These are phyloP conservation scores for Salvia miltiorrhiza DNA, from an alignment of 257 asterid species.

Conservation along the genomic window DNA sequence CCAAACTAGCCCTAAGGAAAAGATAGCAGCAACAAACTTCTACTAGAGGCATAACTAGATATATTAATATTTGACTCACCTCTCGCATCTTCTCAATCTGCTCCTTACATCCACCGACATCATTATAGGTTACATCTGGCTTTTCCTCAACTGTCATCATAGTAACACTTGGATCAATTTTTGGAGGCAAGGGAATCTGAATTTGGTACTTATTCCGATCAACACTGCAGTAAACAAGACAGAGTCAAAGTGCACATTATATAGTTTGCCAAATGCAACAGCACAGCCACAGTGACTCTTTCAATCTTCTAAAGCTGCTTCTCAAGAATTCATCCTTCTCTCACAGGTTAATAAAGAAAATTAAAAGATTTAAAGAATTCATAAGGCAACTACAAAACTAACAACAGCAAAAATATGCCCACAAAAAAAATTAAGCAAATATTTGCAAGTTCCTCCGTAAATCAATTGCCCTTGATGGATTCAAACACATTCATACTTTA, in stretches of 20 bases:
- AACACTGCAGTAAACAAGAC: conserved; percentile 44
- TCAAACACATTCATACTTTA: neutral
- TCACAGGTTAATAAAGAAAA: neutral
- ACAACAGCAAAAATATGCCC: neutral
- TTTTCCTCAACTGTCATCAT: conserved; percentile 99
- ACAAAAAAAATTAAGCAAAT: neutral
- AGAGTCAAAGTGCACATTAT: conserved; percentile 18
- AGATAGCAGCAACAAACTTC: neutral
- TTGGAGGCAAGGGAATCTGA: conserved; percentile 97
- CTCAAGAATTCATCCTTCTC: neutral
- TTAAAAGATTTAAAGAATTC: neutral
- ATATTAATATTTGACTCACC: conserved; percentile 37
- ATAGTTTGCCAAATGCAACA: conserved; percentile 11
- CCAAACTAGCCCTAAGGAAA: neutral
- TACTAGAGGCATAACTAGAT: neutral
- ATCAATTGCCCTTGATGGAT: neutral
- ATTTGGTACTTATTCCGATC: conserved; percentile 95
- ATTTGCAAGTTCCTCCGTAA: neutral
- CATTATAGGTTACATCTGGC: conserved; percentile 95
- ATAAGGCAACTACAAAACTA: neutral
- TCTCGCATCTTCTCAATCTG: conserved; percentile 99
- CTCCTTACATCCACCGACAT: conserved; percentile 98
- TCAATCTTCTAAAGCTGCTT: neutral
- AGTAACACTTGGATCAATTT: conserved; percentile 97
- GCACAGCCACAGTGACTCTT: conserved; percentile 4